Evolutionary conservation across 371 early-diverging fungal genomes (phyloP).

Genomic region (Mortierella sp.): DNA sequence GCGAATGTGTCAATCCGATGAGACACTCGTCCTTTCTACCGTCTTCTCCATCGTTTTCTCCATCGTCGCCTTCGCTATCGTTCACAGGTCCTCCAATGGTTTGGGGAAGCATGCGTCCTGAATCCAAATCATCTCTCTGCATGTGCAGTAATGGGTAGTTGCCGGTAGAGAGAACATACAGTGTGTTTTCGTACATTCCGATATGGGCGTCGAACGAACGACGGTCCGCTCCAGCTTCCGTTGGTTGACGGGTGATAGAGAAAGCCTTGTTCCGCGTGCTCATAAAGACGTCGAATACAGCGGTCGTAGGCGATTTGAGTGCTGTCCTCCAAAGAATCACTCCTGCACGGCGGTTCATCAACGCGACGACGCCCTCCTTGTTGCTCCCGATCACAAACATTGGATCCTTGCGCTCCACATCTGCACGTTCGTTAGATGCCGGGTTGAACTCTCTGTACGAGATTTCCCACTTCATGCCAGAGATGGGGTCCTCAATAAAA

Average conservation of each 20-base stretch:
- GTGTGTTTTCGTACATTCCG: constrained; percentile 28
- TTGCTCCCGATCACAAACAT: constrained; percentile 34
- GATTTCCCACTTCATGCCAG: constrained; percentile 42
- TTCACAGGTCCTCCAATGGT: constrained; percentile 27
- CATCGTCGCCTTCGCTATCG: background rate
- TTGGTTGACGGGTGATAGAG: constrained; percentile 16
- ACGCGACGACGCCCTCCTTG: constrained; percentile 27
- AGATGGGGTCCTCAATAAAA: constrained; percentile 29
- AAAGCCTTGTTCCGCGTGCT: background rate
- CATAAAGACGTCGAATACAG: constrained; percentile 38
- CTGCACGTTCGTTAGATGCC: constrained; percentile 18
- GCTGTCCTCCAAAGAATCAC: constrained; percentile 19
- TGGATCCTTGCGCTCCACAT: background rate
- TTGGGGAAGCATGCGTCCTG: background rate
- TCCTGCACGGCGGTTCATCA: background rate
- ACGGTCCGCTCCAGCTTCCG: constrained; percentile 15
- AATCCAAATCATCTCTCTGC: constrained; percentile 1
- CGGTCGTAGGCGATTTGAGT: constrained; percentile 35
- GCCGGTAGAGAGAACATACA: constrained; percentile 41
- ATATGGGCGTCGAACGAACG: constrained; percentile 26
- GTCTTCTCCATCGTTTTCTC: background rate
- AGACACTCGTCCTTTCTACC: constrained; percentile 2
- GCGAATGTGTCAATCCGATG: constrained; percentile 22
- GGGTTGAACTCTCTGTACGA: constrained; percentile 54
- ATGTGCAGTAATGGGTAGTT: constrained; percentile 28